Conservation (phyloP, 176 grass and related monocot genomes). For the Aegilops sharonensis region DNA sequence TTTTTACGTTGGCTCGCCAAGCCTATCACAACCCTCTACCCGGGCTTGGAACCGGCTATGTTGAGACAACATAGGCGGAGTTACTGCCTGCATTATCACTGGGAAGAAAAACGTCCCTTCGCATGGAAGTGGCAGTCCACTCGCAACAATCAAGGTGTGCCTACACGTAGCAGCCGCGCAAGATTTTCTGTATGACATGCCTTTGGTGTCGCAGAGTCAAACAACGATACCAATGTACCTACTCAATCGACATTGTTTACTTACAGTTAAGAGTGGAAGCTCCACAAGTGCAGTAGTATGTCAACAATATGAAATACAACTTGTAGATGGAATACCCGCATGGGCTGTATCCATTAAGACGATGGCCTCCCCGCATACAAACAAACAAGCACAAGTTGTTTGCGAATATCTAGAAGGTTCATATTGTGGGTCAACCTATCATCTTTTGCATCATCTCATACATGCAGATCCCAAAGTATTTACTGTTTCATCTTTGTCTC, state of each 20-base stretch:
- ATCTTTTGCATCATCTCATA: constrained; percentile 12
- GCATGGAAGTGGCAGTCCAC: background rate
- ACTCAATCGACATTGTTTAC: background rate
- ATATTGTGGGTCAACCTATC: background rate
- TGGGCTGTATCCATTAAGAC: background rate
- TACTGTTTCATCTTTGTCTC: background rate
- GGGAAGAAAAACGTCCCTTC: background rate
- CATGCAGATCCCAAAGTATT: background rate
- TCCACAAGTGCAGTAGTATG: background rate
- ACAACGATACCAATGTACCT: background rate
- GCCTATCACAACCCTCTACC: too few species aligned
- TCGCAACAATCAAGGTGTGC: background rate
- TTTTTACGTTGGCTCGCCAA: too few species aligned
- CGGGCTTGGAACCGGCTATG: too few species aligned
- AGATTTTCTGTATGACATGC: background rate
- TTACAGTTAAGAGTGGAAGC: background rate
- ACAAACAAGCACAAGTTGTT: background rate
- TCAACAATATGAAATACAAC: background rate
- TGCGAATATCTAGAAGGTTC: background rate
- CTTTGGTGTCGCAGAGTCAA: background rate
- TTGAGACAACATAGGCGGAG: too few species aligned
- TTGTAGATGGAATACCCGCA: background rate
- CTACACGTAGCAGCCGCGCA: background rate
- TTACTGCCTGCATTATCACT: background rate
- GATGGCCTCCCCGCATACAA: background rate